phyloP scores from a whole-genome alignment of 352 stramenopile genomes.

The Halophytophthora polymorphica region DNA sequence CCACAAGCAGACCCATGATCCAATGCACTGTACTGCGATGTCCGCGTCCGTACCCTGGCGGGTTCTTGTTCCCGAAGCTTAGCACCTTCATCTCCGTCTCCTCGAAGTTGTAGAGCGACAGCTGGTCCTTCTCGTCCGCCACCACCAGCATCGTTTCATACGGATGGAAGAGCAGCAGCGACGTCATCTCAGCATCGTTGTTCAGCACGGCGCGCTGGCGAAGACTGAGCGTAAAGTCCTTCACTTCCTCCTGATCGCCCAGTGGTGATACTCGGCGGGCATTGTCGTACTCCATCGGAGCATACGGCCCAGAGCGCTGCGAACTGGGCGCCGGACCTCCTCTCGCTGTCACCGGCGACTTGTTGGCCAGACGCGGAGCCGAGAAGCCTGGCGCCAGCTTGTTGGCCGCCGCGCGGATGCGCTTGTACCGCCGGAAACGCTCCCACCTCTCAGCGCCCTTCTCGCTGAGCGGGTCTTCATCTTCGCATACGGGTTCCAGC shows the following conservation, averaged over 20 bases:
- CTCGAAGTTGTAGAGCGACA: constrained; percentile 96
- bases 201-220: constrained; percentile 91
- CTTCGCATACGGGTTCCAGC: constrained; percentile 57
- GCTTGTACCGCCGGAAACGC: constrained; percentile 54
- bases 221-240: constrained; percentile 83
- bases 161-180: constrained; percentile 95
- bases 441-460: constrained; percentile 70
- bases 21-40: too few species aligned
- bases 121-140: constrained; percentile 92
- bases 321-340: constrained; percentile 6
- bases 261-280: constrained; percentile 16
- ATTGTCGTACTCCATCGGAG: constrained; percentile 28
- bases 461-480: constrained; percentile 77
- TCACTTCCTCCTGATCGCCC: constrained; percentile 62
- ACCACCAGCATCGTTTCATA: constrained; percentile 93
- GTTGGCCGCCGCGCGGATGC: constrained; percentile 46
- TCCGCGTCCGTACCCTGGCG: constrained; percentile 57
- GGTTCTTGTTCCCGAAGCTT: constrained; percentile 85
- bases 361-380: constrained; percentile 17
- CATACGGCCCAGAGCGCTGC: constrained; percentile 24
- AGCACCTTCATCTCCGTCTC: constrained; percentile 80
- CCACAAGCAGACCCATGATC: neutral
- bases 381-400: constrained; percentile 69
- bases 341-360: constrained; percentile 10
- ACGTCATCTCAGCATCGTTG: constrained; percentile 92